Percentiles rank a stretch among this genome's conserved stretches.
Conservation (phyloP, 768 basidiomycete genomes). For the Austroboletus eburneus region DNA sequence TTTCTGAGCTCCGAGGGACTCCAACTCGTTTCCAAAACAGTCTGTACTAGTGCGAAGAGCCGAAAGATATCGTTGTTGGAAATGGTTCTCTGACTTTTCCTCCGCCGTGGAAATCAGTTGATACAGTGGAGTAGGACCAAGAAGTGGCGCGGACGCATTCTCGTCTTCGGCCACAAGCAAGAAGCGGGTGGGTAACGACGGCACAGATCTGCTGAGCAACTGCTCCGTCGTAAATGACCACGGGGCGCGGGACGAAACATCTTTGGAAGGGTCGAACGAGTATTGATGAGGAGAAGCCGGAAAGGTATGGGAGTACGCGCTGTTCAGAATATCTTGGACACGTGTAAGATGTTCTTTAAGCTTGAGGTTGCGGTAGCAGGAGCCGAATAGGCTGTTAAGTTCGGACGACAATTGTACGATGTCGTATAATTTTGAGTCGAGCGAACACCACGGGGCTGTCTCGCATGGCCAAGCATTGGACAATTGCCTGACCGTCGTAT, state of each 20-base stretch:
- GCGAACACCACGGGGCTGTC: slow-evolving; percentile 5
- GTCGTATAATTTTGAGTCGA: slow-evolving; percentile 3
- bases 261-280: not conserved
- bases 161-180: not conserved
- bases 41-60: slow-evolving; percentile 13
- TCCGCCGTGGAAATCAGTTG: slow-evolving; percentile 4
- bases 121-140: not conserved
- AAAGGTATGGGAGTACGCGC: not conserved
- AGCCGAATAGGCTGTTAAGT: slow-evolving; percentile 4
- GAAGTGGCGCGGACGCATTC: not conserved
- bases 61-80: slow-evolving; percentile 13
- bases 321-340: slow-evolving; percentile 8
- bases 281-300: not conserved
- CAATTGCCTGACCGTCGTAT: not conserved
- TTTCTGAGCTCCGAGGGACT: not conserved
- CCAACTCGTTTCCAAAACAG: slow-evolving; percentile 6
- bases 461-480: slow-evolving; percentile 18
- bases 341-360: slow-evolving; percentile 12
- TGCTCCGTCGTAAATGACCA: not conserved
- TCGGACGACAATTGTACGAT: not conserved
- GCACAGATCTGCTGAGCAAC: slow-evolving; percentile 7
- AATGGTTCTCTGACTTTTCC: not conserved
- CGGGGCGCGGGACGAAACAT: not conserved
- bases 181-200: not conserved
- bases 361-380: slow-evolving; percentile 15